Evolutionary conservation across 2,329 filamentous ascomycete genomes (phyloP), one percentile per base, ranked within the genome.

Genomic region (Xylaria sp.): DNA sequence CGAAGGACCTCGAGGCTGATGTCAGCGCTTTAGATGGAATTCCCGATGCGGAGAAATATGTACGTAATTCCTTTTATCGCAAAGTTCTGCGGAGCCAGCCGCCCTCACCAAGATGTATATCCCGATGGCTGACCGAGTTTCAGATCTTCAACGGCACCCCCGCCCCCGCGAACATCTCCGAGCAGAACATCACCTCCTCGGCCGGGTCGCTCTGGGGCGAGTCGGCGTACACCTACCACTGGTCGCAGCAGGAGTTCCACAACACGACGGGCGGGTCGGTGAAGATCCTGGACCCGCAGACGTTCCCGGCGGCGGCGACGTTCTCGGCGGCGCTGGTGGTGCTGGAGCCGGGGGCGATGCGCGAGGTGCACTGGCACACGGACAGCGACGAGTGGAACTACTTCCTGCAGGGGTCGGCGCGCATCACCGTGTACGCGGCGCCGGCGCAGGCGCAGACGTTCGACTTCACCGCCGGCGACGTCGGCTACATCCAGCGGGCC

Each of bases 351-450:
- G 84, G 84, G n/a, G 83, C 83, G 1, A 82, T 87, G 80, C 78
- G 84, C 19, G 84, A 87, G 64, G 71, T 87, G 40, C 84, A 87
- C 71, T 87, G 84, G 83, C 83, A 87, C 70, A 79, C 80, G 1
- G 76, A 74, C 1, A 78, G 75, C 7, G 83, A 86, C 65, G 83
- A 86, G 67, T 86, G 83, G 83, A 77, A 76, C 46, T 86, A 81
- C 69, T 84, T 86, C 71, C 69, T 86, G 7, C 67, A 76, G 49
- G 84, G 84, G 0, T 76, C 76, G 9, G 84, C 77, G 0, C 77
- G 83, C 8, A 74, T 84, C 37, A 85, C 82, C 1, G 74, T 85
- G 21, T 86, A 79, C 69, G 62, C 72, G 19, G 82, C 82, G 0
- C 79, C 81, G 0, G 67, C 71, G 3, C 68, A 75, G 1, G 75